Base-by-base conservation (phyloP, 2,329 filamentous ascomycete species). In the Cercospora canescens region DNA sequence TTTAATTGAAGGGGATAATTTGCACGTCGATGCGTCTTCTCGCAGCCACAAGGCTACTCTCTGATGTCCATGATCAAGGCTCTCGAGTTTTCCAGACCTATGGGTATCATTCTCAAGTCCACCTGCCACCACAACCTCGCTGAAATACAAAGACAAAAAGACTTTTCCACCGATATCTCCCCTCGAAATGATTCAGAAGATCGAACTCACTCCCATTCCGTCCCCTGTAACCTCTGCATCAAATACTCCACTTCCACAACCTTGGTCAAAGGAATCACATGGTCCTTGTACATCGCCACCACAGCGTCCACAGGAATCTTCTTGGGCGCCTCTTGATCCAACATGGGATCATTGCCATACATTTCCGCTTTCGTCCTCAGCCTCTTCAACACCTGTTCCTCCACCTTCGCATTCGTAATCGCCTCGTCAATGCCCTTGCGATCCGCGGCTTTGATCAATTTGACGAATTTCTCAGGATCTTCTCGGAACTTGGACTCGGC, bases 191-290 rank as follows among this genome's bases (percentile, higher is more conserved):
- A n/a, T 4, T 21, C 52, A 16, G 9, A 35, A 35, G 52, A 32
- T 35, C 28, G 4, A 35, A 57, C 54, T 73, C 71, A 82, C 69
- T 82, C 81, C 82, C 82, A 84, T 69, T 83, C 67, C 0, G 82
- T 84, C 3, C 81, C 82, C 72, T 88, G 87, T 62, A 99, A 82
- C 69, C 95, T 87, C 80, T 98, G 93, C 92, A 99, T 96, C 72
- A 99, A 83, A 78, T 99, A 99, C 74, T 99, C 95, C 9, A 99
- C 93, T 83, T 99, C 95, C 45, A 99, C 94, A 70, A 93, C 91
- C 80, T 99, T 99, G n/a, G 95, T 99, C 78, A 98, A 81, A 0
- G 95, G 95, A 73, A 99, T 99, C 67, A 99, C 94, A 80, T 91
- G 92, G 78, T 97, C 87, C 85, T 84, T 88, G 81, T 97, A 97